phyloP scores from a whole-genome alignment of 2,329 filamentous ascomycete genomes.

The Aphanoascus verrucosus region DNA sequence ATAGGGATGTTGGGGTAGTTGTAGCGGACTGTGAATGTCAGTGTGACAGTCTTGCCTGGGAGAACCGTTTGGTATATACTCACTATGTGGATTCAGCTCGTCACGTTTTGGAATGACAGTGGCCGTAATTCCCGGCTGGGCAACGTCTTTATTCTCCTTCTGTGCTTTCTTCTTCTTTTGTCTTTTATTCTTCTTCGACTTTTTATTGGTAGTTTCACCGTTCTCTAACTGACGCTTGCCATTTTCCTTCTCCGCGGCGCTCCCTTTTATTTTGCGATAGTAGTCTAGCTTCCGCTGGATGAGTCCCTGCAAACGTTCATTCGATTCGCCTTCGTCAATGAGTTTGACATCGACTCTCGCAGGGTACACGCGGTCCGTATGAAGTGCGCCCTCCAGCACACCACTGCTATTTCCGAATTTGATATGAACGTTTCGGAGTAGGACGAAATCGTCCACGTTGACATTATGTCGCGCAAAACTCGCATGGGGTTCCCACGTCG shows the following conservation, averaged over 20 bases:
- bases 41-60: constrained; percentile 16
- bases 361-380: constrained; percentile 46
- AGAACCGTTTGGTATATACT: constrained; percentile 15
- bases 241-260: constrained; percentile 24
- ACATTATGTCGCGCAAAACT: constrained; percentile 47
- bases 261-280: constrained; percentile 38
- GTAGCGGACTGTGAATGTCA: constrained; percentile 37
- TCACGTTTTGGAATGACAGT: constrained; percentile 16
- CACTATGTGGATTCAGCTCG: constrained; percentile 35
- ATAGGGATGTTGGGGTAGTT: constrained; percentile 33
- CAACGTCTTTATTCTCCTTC: background rate
- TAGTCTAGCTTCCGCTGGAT: constrained; percentile 57
- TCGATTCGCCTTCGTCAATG: constrained; percentile 39
- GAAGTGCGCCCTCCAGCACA: constrained; percentile 62
- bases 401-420: constrained; percentile 44
- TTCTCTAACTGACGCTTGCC: constrained; percentile 8
- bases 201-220: constrained; percentile 13
- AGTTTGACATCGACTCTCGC: constrained; percentile 50
- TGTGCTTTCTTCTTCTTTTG: constrained; percentile 24
- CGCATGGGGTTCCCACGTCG: constrained; percentile 59
- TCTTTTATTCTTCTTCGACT: constrained; percentile 27
- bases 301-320: constrained; percentile 43
- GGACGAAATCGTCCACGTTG: constrained; percentile 50
- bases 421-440: constrained; percentile 61
- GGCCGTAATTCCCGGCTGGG: background rate